Evolutionary conservation across 1,284 basidiomycete species (phyloP), one percentile per base, ranked within the genome.

Genomic region (Apiotrichum siamense): DNA sequence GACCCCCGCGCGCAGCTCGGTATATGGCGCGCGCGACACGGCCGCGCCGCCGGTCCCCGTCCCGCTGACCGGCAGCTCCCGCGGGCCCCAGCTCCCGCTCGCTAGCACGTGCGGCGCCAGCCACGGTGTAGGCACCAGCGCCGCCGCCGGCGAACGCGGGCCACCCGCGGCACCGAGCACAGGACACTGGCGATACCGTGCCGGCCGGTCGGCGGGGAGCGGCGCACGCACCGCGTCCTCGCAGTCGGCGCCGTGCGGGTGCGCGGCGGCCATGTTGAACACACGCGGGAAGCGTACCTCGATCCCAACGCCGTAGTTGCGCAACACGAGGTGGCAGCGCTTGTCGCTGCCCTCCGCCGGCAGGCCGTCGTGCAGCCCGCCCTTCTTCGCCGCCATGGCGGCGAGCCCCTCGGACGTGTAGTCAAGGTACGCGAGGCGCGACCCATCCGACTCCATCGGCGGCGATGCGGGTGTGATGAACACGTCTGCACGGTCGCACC

Each of bases 381-480:
- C n/a, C 13, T 26, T 31, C 20, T 17, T 12, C 15, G 20, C 20
- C 18, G 15, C 23, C 27, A n/a, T 47, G 25, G 18, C 45, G 2
- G 27, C 26, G 3, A 27, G 18, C 5, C 9, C 23, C 20, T 4
- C 12, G 39, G 18, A 9, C 18, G 20, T 23, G 31, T 20, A 20
- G 35, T 49, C 41, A 21, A 44, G 21, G 36, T 49, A 49, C 25
- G 39, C 41, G 13, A 49, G n/a, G 13, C 48, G 41, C 25, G 25
- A 17, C 12, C 35, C 48, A 27, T 44, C n/a, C 18, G 18, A 26
- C 17, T 10, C 25, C 24, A 15, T 9, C 4, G 1, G 11, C 23
- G 42, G 40, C 3, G 26, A 7, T 1, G 48, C 15, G 26, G 33
- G 33, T 11, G 42, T 26, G n/a, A 49, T 24, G 33, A 44, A 37